phyloP scores from a whole-genome alignment of 2,329 filamentous ascomycete genomes.

The Grosmannia serpens region DNA sequence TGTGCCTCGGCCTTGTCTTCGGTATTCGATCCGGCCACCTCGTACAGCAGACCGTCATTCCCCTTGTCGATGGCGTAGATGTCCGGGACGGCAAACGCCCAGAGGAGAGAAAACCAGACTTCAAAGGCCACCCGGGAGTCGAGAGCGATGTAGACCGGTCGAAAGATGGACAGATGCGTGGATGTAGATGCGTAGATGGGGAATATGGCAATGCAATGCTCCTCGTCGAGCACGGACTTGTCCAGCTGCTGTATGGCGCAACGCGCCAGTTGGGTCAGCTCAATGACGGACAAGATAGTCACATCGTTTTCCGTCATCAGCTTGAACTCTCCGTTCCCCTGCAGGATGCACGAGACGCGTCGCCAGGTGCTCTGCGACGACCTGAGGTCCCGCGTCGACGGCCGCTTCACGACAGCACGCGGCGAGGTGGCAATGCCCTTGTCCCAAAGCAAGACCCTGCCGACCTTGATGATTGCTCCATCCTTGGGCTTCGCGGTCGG shows the following conservation, averaged over 20 bases:
- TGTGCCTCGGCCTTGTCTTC: constrained; percentile 23
- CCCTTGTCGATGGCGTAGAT: constrained; percentile 57
- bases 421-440: constrained; percentile 50
- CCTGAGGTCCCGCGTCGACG: constrained; percentile 45
- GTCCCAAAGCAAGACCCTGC: constrained; percentile 85
- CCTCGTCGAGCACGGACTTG: constrained; percentile 79
- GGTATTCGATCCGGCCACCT: constrained; percentile 26
- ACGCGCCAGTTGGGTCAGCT: constrained; percentile 77
- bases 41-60: constrained; percentile 29
- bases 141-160: constrained; percentile 81
- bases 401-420: constrained; percentile 41
- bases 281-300: constrained; percentile 68
- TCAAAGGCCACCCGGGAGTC: constrained; percentile 88
- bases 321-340: constrained; percentile 91
- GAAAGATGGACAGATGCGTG: constrained; percentile 61
- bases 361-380: constrained; percentile 60
- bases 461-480: constrained; percentile 85
- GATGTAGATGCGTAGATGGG: constrained; percentile 76
- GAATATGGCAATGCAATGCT: constrained; percentile 91
- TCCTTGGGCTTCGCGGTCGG: constrained; percentile 45
- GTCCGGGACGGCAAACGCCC: constrained; percentile 86
- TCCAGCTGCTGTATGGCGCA: constrained; percentile 87
- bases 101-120: constrained; percentile 88
- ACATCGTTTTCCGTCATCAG: constrained; percentile 79
- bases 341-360: constrained; percentile 80